Evolutionary conservation across 495 filamentous ascomycete genomes (phyloP).

Genomic region (Aeminium ludgeri): DNA sequence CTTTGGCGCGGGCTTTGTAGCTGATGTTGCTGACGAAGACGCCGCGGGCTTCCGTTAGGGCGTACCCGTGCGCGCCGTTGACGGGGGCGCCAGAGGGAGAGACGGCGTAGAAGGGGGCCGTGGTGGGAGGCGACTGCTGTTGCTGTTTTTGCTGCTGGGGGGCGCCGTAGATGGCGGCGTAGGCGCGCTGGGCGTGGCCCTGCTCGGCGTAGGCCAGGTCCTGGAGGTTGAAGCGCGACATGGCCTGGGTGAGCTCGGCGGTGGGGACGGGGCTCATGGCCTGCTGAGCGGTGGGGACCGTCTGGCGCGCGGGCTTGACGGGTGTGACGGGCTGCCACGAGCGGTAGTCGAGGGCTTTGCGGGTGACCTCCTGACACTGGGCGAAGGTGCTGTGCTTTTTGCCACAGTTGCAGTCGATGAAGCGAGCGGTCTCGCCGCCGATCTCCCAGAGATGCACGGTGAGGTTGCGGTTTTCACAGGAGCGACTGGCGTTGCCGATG

Average conservation of each 20-base stretch:
- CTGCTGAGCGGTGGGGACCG: no score
- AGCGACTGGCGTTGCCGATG: neutral
- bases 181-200: no score
- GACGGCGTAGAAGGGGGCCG: conserved; percentile 9
- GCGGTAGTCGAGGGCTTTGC: neutral
- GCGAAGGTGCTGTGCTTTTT: neutral
- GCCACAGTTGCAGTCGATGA: conserved; percentile 8
- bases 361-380: neutral
- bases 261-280: no score
- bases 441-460: conserved; percentile 9
- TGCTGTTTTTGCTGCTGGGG: neutral
- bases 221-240: no score
- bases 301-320: neutral
- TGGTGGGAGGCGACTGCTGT: neutral
- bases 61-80: conserved; percentile 16
- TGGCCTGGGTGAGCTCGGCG: no score
- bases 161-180: no score
- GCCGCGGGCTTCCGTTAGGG: conserved; percentile 19
- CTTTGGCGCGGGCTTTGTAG: conserved; percentile 10
- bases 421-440: neutral
- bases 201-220: no score
- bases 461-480: neutral
- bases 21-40: conserved; percentile 21
- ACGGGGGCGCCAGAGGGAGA: conserved; percentile 16
- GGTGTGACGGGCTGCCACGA: conserved; percentile 3